Conservation (phyloP, 2,329 filamentous ascomycete genomes). For the Penicillium capsulatum region DNA sequence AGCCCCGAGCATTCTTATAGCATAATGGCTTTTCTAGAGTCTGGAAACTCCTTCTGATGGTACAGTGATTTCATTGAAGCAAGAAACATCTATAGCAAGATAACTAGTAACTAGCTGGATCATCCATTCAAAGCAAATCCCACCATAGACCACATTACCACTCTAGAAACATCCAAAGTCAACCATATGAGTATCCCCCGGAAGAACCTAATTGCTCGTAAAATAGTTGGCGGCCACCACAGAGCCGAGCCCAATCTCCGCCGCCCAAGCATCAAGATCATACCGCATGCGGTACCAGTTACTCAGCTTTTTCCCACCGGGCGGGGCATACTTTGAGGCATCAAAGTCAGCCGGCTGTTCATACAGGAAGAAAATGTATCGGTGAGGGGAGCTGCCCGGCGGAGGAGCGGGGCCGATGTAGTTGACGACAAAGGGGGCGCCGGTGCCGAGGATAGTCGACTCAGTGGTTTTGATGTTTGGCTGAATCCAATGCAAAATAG, state of each 20-base stretch:
- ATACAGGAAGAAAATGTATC: conserved; percentile 50
- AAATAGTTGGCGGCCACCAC: conserved; percentile 41
- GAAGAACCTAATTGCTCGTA: conserved; percentile 20
- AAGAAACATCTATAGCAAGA: no score
- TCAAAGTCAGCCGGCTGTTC: conserved; percentile 45
- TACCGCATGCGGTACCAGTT: conserved; percentile 41
- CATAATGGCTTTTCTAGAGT: no score
- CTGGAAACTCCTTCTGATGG: no score
- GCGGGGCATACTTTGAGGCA: conserved; percentile 30
- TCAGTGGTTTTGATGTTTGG: conserved; percentile 19
- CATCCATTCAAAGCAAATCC: no score
- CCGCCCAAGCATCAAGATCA: conserved; percentile 42
- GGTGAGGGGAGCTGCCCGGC: conserved; percentile 45
- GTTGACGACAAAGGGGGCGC: conserved; percentile 26
- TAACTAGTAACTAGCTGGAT: no score
- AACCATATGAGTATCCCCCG: background rate
- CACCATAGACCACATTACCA: no score
- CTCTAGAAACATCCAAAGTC: no score
- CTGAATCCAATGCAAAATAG: conserved; percentile 35
- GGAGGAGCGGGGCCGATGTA: conserved; percentile 50
- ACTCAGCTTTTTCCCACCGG: conserved; percentile 35
- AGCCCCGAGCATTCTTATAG: no score
- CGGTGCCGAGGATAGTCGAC: conserved; percentile 9
- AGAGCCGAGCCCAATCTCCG: conserved; percentile 30
- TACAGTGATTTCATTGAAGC: no score